Percentiles rank a stretch among this genome's conserved stretches.
phyloP scores from a whole-genome alignment of 2,329 filamentous ascomycete genomes.

The Calonectria crousiana region DNA sequence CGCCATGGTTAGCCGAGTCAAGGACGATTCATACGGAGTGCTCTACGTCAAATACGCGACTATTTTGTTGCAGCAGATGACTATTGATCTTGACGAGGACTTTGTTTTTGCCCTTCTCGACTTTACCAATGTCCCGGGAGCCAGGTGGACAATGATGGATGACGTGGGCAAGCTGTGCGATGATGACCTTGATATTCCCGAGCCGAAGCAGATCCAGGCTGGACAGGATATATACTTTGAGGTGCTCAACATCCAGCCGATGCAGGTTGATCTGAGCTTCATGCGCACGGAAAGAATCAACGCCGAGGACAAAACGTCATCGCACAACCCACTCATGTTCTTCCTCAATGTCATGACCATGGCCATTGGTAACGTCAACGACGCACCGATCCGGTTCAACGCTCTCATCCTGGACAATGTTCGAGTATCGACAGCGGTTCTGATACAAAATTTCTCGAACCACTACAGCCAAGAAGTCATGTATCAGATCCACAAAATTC shows the following conservation, averaged over 20 bases:
- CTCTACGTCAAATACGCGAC: slow-evolving; percentile 99
- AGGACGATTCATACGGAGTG: slow-evolving; percentile 98
- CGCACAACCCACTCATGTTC: slow-evolving; percentile 96
- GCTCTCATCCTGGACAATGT: slow-evolving; percentile 96
- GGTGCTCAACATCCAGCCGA: slow-evolving; percentile 94
- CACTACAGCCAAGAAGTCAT: slow-evolving; percentile 98
- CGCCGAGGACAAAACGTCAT: slow-evolving; percentile 92
- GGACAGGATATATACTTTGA: slow-evolving; percentile 99
- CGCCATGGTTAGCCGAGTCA: slow-evolving; percentile 90
- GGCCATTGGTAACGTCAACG: slow-evolving; percentile 99
- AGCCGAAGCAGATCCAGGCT: slow-evolving; percentile 85
- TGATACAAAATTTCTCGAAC: slow-evolving; percentile 88
- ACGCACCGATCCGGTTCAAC: slow-evolving; percentile 93
- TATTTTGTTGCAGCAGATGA: slow-evolving; percentile 95
- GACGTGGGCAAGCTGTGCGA: slow-evolving; percentile 90
- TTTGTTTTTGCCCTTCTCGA: slow-evolving; percentile 97
- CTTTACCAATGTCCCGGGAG: slow-evolving; percentile 92
- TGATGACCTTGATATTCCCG: slow-evolving; percentile 89
- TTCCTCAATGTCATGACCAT: slow-evolving; percentile 98
- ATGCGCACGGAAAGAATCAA: slow-evolving; percentile 97
- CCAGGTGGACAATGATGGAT: slow-evolving; percentile 77
- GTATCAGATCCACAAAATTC: slow-evolving; percentile 95
- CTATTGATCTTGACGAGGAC: slow-evolving; percentile 95
- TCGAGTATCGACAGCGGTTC: slow-evolving; percentile 85
- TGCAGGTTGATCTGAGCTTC: slow-evolving; percentile 97